These are phyloP conservation scores for Sanghuangporus sanghuang DNA, from an alignment of 1,284 basidiomycete species.

Conservation along the genomic window DNA sequence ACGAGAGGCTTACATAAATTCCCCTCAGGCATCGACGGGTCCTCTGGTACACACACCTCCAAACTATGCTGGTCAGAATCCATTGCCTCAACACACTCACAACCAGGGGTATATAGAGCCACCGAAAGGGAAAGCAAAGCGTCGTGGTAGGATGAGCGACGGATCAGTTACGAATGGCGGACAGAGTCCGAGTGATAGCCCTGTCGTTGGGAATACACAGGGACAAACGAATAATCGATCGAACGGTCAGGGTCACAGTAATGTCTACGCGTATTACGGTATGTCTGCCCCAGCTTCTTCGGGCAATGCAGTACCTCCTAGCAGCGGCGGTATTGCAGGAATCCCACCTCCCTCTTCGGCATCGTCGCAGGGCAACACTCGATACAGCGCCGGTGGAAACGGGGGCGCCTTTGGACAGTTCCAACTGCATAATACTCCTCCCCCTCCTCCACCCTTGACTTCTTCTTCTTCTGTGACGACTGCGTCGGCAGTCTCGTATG, in stretches of 20 bases:
- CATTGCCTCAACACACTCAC: neutral
- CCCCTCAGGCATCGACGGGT: neutral
- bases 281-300: neutral
- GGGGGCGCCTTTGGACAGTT: neutral
- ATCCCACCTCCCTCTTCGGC: neutral
- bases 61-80: neutral
- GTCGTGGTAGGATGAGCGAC: neutral
- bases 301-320: neutral
- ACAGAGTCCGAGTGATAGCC: neutral
- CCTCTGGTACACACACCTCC: neutral
- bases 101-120: neutral
- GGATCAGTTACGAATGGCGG: neutral
- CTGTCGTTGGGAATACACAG: neutral
- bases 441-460: neutral
- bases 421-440: neutral
- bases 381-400: neutral
- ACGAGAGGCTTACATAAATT: constrained; percentile 1
- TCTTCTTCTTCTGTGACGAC: neutral
- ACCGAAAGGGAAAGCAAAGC: neutral
- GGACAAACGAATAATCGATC: neutral
- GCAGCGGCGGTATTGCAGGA: neutral
- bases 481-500: neutral
- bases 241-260: neutral
- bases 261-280: neutral
- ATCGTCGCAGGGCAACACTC: neutral